phyloP scores from a whole-genome alignment of 192 early-diverging fungal species.

The Backusella morwellensis region DNA sequence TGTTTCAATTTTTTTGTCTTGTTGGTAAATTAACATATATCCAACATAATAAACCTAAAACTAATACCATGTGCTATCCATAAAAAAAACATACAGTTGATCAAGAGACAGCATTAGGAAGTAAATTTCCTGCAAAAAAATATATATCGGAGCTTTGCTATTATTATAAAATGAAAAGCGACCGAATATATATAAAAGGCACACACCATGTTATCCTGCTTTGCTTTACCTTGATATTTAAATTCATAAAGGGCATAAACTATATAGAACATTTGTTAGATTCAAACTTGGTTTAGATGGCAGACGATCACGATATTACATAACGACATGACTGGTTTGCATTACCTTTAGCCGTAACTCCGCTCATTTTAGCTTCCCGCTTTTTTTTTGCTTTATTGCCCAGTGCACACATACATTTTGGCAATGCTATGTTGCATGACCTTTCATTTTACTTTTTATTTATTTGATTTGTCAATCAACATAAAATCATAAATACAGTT shows the following conservation, averaged over 20 bases:
- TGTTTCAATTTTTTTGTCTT: not conserved
- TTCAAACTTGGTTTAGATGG: not conserved
- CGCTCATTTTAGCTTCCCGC: not conserved
- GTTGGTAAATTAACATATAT: not conserved
- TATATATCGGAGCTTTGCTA: too few species aligned
- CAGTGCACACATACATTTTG: not conserved
- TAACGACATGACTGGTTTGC: not conserved
- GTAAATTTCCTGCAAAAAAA: not conserved
- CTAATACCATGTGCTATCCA: not conserved
- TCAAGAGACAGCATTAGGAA: not conserved
- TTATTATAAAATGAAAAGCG: too few species aligned
- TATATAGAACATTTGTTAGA: not conserved
- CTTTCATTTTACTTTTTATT: not conserved
- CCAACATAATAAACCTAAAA: not conserved
- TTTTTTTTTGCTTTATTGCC: not conserved
- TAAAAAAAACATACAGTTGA: not conserved
- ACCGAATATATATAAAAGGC: too few species aligned
- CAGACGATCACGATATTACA: not conserved
- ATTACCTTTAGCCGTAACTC: conserved; percentile 1
- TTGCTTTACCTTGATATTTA: not conserved
- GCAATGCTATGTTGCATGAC: not conserved
- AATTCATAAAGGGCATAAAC: not conserved
- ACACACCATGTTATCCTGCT: not conserved
- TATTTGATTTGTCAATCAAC: not conserved
- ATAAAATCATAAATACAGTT: too few species aligned